Evolutionary conservation across 1,284 basidiomycete genomes (phyloP), one percentile per base, ranked within the genome.

Genomic region (Rhodotorula glutinis): DNA sequence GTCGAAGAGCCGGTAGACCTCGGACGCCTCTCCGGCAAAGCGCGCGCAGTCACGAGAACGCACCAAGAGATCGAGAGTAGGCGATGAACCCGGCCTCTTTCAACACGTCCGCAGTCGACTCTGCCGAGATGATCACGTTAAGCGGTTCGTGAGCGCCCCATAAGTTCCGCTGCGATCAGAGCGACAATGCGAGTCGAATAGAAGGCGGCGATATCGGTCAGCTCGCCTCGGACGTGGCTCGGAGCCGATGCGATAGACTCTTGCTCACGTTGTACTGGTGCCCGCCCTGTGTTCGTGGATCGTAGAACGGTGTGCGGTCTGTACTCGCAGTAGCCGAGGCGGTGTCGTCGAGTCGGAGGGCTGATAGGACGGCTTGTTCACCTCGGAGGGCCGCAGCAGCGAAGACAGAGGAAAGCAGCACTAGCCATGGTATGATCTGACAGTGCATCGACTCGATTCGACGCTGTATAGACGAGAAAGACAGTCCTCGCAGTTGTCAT

Each of bases 101-200:
- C 30, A 79, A 65, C 2, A 79, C 72, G 61, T 74, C 71, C 3
- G 70, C 68, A 30, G 78, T 78, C 0, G 76, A 77, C 5, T 71
- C 66, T 51, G 75, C 76, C 19, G 76, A 77, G 59, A 79, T 77
- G 72, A 79, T 79, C 33, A 77, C 71, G 54, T 79, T 79, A 63
- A 79, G 73, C 2, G 79, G 79, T 61, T 79, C 78, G 38, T 77
- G 73, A 17, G 75, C 63, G 0, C 76, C 76, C 59, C 76, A 78
- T 13, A 73, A 74, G 29, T 78, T 77, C 4, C 78, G 66, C 64
- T 75, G 60, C 9, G 25, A 27, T 8, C 27, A 21, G 29, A 53
- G n/a, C n/a, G n/a, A n/a, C n/a, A 23, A 16, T 16, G 2, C 51
- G 33, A 14, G 3, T n/a, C n/a, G n/a, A n/a, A n/a, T n/a, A n/a